Evolutionary conservation across 371 early-diverging fungal species (phyloP).

Genomic region (Mucor piriformis): DNA sequence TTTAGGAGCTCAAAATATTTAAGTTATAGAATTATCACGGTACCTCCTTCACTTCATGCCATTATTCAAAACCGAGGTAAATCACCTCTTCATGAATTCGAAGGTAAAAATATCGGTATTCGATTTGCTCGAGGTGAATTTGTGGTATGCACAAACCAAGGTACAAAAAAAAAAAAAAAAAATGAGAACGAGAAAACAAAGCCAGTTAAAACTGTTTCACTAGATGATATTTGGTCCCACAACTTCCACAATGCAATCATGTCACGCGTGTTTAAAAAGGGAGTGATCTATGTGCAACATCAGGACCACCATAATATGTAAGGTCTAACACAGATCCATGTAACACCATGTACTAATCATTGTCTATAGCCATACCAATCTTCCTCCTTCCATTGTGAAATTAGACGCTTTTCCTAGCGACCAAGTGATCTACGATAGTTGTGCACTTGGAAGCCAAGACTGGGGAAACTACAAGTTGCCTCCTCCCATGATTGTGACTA

Average conservation of each 20-base stretch:
- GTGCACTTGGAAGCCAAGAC: constrained; percentile 30
- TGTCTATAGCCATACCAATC: constrained; percentile 28
- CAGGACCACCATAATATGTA: constrained; percentile 43
- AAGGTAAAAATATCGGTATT: constrained; percentile 52
- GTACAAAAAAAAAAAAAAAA: constrained; percentile 16
- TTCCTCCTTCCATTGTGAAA: constrained; percentile 38
- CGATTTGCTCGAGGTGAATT: constrained; percentile 52
- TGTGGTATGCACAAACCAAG: constrained; percentile 49
- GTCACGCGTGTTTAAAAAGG: constrained; percentile 40
- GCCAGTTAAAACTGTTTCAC: too few species aligned
- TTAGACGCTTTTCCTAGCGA: constrained; percentile 39
- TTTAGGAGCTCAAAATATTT: constrained; percentile 41
- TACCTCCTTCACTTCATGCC: constrained; percentile 41
- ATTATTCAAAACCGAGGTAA: constrained; percentile 27
- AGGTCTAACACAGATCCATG: too few species aligned
- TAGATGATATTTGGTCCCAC: constrained; percentile 51
- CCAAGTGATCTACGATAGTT: constrained; percentile 37
- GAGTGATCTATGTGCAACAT: constrained; percentile 44
- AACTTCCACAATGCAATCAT: constrained; percentile 49
- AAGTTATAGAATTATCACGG: constrained; percentile 48
- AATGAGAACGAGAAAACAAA: neutral
- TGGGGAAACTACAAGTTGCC: constrained; percentile 46
- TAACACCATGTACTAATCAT: too few species aligned
- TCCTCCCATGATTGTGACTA: constrained; percentile 31
- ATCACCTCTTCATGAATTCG: constrained; percentile 38